These are phyloP conservation scores for Chalaropsis thielavioides DNA, from an alignment of 2,329 filamentous ascomycete species.

Conservation along the genomic window DNA sequence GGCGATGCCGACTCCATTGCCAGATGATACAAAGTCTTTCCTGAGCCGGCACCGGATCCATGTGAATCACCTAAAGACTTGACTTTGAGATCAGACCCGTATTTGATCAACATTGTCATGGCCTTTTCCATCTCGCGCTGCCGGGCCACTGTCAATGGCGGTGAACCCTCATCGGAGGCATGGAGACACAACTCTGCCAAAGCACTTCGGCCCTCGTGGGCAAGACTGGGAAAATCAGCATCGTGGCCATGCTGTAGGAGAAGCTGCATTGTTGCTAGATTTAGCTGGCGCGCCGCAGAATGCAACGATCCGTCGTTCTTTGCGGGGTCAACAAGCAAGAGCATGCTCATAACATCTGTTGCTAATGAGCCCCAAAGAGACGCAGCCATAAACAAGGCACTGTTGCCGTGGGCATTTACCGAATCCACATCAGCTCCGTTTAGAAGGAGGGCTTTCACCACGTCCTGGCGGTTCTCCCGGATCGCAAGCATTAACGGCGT, in stretches of 20 bases:
- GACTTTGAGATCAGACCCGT: constrained; percentile 42
- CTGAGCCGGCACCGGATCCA: not conserved
- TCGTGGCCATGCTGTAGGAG: constrained; percentile 47
- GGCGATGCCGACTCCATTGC: constrained; percentile 45
- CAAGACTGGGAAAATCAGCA: constrained; percentile 47
- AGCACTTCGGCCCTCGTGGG: constrained; percentile 48
- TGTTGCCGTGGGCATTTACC: constrained; percentile 41
- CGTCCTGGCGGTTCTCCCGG: constrained; percentile 38
- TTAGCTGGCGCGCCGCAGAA: constrained; percentile 46
- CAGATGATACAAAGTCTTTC: constrained; percentile 43
- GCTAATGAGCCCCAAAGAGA: constrained; percentile 38
- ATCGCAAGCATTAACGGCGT: constrained; percentile 48
- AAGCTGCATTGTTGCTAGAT: constrained; percentile 40
- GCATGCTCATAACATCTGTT: constrained; percentile 38
- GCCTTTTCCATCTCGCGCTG: constrained; percentile 43
- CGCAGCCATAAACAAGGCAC: constrained; percentile 46
- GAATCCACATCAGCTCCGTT: constrained; percentile 46
- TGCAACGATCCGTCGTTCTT: constrained; percentile 53
- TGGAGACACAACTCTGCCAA: constrained; percentile 49
- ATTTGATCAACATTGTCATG: constrained; percentile 40
- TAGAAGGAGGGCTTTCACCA: constrained; percentile 42
- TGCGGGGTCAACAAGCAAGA: constrained; percentile 41
- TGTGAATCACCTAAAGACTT: constrained; percentile 32
- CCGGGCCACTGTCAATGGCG: constrained; percentile 31
- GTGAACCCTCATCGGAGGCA: constrained; percentile 31